These are phyloP conservation scores for Murraya koenigii DNA, from an alignment of 345 rosid genomes.

Conservation along the genomic window DNA sequence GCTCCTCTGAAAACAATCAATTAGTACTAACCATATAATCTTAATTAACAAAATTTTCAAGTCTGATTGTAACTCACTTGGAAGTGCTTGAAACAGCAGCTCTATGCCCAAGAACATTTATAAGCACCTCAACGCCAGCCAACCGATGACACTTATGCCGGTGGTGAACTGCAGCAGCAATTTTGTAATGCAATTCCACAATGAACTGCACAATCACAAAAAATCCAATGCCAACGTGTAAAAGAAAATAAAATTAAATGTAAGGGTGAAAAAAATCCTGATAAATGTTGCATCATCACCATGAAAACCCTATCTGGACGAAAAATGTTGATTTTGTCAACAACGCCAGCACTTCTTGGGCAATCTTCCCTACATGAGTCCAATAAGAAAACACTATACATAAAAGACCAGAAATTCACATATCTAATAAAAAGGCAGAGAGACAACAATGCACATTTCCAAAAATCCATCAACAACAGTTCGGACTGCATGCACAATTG, in stretches of 20 bases:
- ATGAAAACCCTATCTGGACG: constrained; percentile 92
- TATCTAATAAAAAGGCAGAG: constrained; percentile 14
- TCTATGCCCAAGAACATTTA: constrained; percentile 67
- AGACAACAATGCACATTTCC: constrained; percentile 54
- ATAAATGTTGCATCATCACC: constrained; percentile 41
- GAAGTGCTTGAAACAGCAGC: constrained; percentile 75
- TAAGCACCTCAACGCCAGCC: constrained; percentile 81
- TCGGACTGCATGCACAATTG: constrained; percentile 54
- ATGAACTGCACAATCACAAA: constrained; percentile 57
- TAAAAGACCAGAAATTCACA: constrained; percentile 16
- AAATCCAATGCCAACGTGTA: constrained; percentile 16
- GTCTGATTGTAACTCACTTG: constrained; percentile 46
- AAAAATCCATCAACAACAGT: constrained; percentile 91
- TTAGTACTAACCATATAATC: neutral
- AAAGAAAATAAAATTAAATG: constrained; percentile 2
- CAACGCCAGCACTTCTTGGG: constrained; percentile 42
- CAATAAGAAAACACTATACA: constrained; percentile 17
- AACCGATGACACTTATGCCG: constrained; percentile 76
- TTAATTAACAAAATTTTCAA: neutral
- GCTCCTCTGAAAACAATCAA: neutral
- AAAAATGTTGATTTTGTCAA: constrained; percentile 81
- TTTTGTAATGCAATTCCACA: constrained; percentile 76
- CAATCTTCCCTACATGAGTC: constrained; percentile 51
- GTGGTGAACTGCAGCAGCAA: constrained; percentile 68
- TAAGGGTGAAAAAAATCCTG: constrained; percentile 1